phyloP scores from a whole-genome alignment of 805 yeast genomes.

The Candida andamanensis region DNA sequence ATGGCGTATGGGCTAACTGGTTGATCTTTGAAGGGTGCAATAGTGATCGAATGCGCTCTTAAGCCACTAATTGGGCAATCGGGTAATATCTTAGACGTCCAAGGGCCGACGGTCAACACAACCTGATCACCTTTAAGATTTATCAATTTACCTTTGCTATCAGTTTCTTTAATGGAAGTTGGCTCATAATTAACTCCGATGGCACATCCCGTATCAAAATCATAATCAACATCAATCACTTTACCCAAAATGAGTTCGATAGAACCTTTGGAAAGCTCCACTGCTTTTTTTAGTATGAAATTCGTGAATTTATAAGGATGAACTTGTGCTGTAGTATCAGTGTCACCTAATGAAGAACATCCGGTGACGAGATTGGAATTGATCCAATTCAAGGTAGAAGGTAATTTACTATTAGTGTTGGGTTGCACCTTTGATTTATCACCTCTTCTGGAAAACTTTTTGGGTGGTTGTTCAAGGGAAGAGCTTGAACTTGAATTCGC shows the following conservation, averaged over 20 bases:
- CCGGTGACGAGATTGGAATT: conserved; percentile 55
- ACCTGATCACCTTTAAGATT: conserved; percentile 66
- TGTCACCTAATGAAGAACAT: conserved; percentile 79
- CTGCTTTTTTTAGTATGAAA: conserved; percentile 70
- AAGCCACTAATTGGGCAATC: conserved; percentile 93
- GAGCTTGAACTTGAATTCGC: conserved; percentile 5
- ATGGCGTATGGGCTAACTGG: conserved; percentile 88
- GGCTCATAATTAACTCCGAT: conserved; percentile 67
- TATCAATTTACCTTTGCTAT: conserved; percentile 22
- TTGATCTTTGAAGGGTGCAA: conserved; percentile 68
- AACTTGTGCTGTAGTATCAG: conserved; percentile 90
- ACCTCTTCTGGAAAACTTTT: conserved; percentile 32
- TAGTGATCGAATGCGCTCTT: conserved; percentile 91
- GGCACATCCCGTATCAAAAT: conserved; percentile 61
- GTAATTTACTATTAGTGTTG: conserved; percentile 26
- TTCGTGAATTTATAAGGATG: conserved; percentile 95
- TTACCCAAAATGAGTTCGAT: conserved; percentile 85
- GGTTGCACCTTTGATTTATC: conserved; percentile 5
- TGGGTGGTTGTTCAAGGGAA: conserved; percentile 23
- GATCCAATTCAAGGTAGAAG: conserved; percentile 75
- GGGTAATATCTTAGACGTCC: conserved; percentile 89
- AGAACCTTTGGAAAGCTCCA: conserved; percentile 60
- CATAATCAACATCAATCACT: conserved; percentile 61
- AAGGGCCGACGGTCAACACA: conserved; percentile 89
- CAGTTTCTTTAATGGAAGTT: conserved; percentile 28